Evolutionary conservation across 768 basidiomycete species (phyloP), one percentile per base, ranked within the genome.

Genomic region (Lanmaoa pseudosensibilis): DNA sequence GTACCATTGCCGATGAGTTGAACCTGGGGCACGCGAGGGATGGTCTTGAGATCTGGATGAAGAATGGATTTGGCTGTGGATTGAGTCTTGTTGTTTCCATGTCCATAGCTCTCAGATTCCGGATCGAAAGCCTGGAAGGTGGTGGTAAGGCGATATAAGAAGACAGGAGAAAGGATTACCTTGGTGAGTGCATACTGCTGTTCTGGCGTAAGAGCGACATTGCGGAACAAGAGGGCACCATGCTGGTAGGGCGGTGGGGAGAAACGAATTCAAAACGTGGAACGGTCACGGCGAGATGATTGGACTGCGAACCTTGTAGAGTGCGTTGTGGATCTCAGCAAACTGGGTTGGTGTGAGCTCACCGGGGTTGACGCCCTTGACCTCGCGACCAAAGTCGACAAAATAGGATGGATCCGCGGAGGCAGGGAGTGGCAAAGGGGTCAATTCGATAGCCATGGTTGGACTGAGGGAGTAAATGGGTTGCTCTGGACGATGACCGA

Each of bases 1-100:
- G 75, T 82, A 8, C 94, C 93, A 65, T 94, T 94, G 9, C 93
- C 93, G 66, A 95, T 94, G 52, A 95, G 84, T 69, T 96, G 94
- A 1, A 96, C 94, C 67, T 94, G 90, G 1, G 91, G 90, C 2
- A 89, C 85, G 23, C 87, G 81, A 1, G 94, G 92, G 58, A 96
- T 92, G 38, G 90, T 94, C 78, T 93, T 95, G 64, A 94, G 82
- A 69, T 94, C 90, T 0, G 92, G 90, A 67, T 93, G 91, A 15
- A 94, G 83, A 64, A 94, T 88, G 4, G 92, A 93, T 65, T 87
- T 87, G 64, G 79, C 81, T 21, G 85, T 84, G 43, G 76, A 74
- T 52, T 85, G 82, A 0, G 88, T 92, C 78, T 92, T 91, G 77
- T 92, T 91, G 72, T 92, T 92, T 2, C 92, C 91, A 65, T 94